Evolutionary conservation across 225 moss, liverwort and hornwort genomes (phyloP).

Genomic region (Takakia lepidozioides): DNA sequence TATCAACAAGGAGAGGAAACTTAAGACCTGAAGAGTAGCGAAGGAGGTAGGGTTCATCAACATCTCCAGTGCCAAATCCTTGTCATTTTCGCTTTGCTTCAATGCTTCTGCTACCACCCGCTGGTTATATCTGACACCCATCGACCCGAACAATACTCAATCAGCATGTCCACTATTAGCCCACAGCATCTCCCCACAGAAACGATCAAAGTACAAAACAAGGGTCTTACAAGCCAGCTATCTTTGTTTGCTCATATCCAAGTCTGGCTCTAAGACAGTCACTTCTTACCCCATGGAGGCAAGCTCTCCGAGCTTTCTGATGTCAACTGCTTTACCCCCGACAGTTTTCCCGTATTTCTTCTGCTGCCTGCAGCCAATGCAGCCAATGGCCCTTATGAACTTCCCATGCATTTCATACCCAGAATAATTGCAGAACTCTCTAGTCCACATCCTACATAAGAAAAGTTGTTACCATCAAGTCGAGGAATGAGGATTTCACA

Average conservation of each 20-base stretch:
- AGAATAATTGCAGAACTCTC: too few relatives aligned
- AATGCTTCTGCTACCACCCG: conserved; percentile 72
- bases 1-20: too few relatives aligned
- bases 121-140: conserved; percentile 72
- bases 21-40: conserved; percentile 61
- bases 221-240: too few relatives aligned
- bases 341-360: conserved; percentile 73
- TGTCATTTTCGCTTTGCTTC: conserved; percentile 78
- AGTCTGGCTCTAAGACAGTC: background rate
- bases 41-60: conserved; percentile 68
- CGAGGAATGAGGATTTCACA: too few relatives aligned
- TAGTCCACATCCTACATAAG: too few relatives aligned
- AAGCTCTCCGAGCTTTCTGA: conserved; percentile 64
- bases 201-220: background rate
- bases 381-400: too few relatives aligned
- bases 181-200: background rate
- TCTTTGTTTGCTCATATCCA: too few relatives aligned
- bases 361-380: conserved; percentile 53
- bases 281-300: conserved; percentile 64
- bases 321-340: conserved; percentile 70
- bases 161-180: conserved; percentile 2
- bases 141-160: conserved; percentile 45
- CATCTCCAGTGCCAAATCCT: conserved; percentile 77
- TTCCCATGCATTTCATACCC: too few relatives aligned
- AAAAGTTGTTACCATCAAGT: too few relatives aligned